Evolutionary conservation across 495 filamentous ascomycete genomes (phyloP).

Genomic region (Lepraria neglecta): DNA sequence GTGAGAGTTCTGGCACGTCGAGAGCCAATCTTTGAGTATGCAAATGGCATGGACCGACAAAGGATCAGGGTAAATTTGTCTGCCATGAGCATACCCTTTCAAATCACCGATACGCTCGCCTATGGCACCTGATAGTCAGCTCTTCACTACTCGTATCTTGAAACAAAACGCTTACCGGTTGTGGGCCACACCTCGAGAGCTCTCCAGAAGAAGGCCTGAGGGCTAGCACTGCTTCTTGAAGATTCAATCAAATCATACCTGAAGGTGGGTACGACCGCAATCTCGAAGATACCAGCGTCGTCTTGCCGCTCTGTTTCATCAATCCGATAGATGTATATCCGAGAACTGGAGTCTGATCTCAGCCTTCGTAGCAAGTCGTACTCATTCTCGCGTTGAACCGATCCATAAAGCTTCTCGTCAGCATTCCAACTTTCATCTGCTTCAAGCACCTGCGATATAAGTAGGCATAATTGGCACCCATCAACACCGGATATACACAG

Average conservation of each 20-base stretch:
- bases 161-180: neutral
- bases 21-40: neutral
- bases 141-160: neutral
- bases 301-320: conserved; percentile 1
- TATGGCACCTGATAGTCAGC: neutral
- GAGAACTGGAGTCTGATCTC: neutral
- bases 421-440: conserved; percentile 3
- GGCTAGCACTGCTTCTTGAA: neutral
- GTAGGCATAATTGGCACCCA: neutral
- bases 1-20: neutral
- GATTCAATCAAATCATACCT: neutral
- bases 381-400: neutral
- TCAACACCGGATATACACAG: neutral
- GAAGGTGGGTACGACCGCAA: neutral
- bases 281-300: neutral
- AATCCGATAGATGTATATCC: neutral
- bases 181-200: neutral
- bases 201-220: neutral
- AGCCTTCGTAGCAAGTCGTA: neutral
- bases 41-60: neutral
- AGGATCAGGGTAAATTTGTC: neutral
- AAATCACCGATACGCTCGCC: neutral
- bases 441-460: neutral
- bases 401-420: neutral
- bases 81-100: conserved; percentile 4